These are phyloP conservation scores for Penicillium glabrum DNA, from an alignment of 2,329 filamentous ascomycete genomes.

Conservation along the genomic window DNA sequence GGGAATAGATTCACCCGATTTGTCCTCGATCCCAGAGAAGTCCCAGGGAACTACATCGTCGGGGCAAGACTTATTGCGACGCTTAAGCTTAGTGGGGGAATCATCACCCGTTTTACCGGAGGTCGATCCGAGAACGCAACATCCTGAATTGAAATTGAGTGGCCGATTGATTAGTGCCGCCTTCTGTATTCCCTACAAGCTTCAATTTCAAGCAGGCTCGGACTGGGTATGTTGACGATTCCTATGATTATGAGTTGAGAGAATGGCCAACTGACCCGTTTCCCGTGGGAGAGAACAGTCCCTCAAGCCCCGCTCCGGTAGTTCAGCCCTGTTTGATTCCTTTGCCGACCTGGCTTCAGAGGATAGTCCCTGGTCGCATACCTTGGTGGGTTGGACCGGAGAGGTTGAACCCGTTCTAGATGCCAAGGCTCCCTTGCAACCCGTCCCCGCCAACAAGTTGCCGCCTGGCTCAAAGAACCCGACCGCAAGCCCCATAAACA, in stretches of 20 bases:
- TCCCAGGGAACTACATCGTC: conserved; percentile 47
- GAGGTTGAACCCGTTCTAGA: conserved; percentile 63
- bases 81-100: conserved; percentile 49
- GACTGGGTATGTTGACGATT: conserved; percentile 52
- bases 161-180: conserved; percentile 64
- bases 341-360: conserved; percentile 85
- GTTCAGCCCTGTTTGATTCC: conserved; percentile 89
- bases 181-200: conserved; percentile 63
- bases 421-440: conserved; percentile 29
- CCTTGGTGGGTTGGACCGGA: conserved; percentile 90
- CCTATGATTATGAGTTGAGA: neutral
- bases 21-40: conserved; percentile 38
- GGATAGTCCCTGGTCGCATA: conserved; percentile 84
- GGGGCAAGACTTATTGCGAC: conserved; percentile 53
- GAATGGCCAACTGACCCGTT: conserved; percentile 7
- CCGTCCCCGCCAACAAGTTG: conserved; percentile 28
- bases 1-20: conserved; percentile 16
- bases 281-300: conserved; percentile 51
- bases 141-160: conserved; percentile 59
- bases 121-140: conserved; percentile 54
- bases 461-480: conserved; percentile 33
- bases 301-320: conserved; percentile 74
- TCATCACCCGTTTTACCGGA: conserved; percentile 44
- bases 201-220: conserved; percentile 52
- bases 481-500: conserved; percentile 57